Conservation (phyloP, 2,329 filamentous ascomycete genomes). For the Microsporum canis region DNA sequence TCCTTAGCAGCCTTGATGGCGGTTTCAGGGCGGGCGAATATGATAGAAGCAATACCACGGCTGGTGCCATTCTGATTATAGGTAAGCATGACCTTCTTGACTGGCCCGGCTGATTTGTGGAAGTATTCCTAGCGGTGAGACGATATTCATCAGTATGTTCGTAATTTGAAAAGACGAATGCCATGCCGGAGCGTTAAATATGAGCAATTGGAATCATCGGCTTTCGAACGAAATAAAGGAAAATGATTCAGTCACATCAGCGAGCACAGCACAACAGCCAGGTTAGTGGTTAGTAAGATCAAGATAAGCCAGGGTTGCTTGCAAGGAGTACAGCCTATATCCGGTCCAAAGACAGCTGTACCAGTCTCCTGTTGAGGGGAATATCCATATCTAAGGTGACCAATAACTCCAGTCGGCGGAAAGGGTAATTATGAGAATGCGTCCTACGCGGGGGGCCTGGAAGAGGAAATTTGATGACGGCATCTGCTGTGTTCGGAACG, state of each 20-base stretch:
- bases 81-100: slow-evolving; percentile 82
- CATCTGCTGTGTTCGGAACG: too few relatives aligned
- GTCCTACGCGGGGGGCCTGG: too few relatives aligned
- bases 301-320: neutral
- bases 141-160: slow-evolving; percentile 36
- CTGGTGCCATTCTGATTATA: slow-evolving; percentile 89
- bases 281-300: slow-evolving; percentile 28
- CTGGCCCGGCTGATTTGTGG: slow-evolving; percentile 68
- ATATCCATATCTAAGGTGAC: neutral
- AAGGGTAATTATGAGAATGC: too few relatives aligned
- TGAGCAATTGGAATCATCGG: slow-evolving; percentile 11
- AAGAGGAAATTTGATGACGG: too few relatives aligned
- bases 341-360: neutral
- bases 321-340: neutral
- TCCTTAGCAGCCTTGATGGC: slow-evolving; percentile 74
- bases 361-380: neutral
- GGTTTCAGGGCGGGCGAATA: slow-evolving; percentile 68
- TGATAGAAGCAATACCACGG: slow-evolving; percentile 83
- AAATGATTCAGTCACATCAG: slow-evolving; percentile 37
- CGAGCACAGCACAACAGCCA: slow-evolving; percentile 46
- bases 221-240: slow-evolving; percentile 16
- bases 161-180: slow-evolving; percentile 12
- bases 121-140: slow-evolving; percentile 85
- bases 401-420: neutral
- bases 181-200: slow-evolving; percentile 17